Conservation (phyloP, 768 basidiomycete species). For the Tylopilus plumbeoviolaceoides region DNA sequence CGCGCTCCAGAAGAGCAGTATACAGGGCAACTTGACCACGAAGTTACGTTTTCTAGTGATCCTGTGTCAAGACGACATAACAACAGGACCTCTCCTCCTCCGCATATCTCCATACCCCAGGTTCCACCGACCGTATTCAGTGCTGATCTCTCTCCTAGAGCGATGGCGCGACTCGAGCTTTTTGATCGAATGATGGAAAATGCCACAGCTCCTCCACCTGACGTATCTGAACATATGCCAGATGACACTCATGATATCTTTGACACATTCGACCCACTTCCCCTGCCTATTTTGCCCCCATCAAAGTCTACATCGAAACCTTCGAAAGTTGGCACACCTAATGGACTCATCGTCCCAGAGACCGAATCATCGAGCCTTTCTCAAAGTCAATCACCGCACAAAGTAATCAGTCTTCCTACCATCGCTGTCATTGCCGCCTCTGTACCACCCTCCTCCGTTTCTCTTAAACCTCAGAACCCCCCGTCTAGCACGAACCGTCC, state of each 20-base stretch:
- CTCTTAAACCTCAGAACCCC: not conserved
- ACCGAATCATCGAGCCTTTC: slow-evolving; percentile 28
- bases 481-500: not conserved
- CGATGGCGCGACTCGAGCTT: slow-evolving; percentile 25
- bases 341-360: slow-evolving; percentile 29
- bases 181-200: slow-evolving; percentile 27
- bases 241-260: not conserved
- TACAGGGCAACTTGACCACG: not conserved
- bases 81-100: not conserved
- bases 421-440: slow-evolving; percentile 17
- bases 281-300: slow-evolving; percentile 2
- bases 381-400: slow-evolving; percentile 13
- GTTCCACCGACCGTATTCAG: not conserved
- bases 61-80: not conserved
- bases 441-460: slow-evolving; percentile 4
- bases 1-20: not conserved
- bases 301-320: not conserved
- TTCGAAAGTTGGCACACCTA: slow-evolving; percentile 4
- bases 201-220: not conserved
- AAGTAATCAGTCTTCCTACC: slow-evolving; percentile 12
- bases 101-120: slow-evolving; percentile 8
- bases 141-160: slow-evolving; percentile 25
- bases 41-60: not conserved
- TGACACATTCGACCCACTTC: slow-evolving; percentile 1
- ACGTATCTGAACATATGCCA: not conserved